Conservation (phyloP, 2,329 filamentous ascomycete species). For the Albophoma yamanashiensis region DNA sequence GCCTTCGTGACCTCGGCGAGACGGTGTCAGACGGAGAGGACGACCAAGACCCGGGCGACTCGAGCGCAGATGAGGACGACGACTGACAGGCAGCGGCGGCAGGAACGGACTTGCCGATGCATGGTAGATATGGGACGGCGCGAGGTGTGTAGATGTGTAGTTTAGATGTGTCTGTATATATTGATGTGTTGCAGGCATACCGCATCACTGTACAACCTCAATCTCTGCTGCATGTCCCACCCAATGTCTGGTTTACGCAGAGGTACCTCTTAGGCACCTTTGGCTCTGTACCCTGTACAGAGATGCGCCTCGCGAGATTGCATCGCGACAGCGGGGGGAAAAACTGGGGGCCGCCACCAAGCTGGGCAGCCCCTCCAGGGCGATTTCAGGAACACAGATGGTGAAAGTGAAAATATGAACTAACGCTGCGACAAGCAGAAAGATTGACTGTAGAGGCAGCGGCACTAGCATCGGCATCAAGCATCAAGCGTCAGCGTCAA, state of each 20-base stretch:
- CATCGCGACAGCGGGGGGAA: not conserved
- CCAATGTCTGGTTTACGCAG: no score
- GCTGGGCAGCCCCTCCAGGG: not conserved
- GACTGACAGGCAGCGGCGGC: conserved; percentile 13
- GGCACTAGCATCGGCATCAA: not conserved
- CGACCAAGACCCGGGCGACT: conserved; percentile 47
- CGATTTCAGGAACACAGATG: not conserved
- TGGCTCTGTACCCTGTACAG: not conserved
- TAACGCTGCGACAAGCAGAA: not conserved
- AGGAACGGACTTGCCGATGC: not conserved
- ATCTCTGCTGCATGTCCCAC: no score
- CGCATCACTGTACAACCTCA: not conserved
- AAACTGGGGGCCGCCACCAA: not conserved
- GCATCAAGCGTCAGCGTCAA: not conserved
- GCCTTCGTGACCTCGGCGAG: conserved; percentile 56
- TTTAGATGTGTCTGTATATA: not conserved
- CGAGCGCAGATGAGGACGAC: conserved; percentile 37
- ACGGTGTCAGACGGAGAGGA: conserved; percentile 68
- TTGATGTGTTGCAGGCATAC: not conserved
- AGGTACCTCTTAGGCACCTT: not conserved
- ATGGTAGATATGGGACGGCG: not conserved
- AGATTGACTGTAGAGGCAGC: not conserved
- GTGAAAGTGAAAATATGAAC: not conserved
- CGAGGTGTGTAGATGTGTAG: not conserved
- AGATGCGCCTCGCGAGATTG: not conserved